Base-by-base conservation (phyloP, 192 early-diverging fungal genomes). In the Podila clonocystis region DNA sequence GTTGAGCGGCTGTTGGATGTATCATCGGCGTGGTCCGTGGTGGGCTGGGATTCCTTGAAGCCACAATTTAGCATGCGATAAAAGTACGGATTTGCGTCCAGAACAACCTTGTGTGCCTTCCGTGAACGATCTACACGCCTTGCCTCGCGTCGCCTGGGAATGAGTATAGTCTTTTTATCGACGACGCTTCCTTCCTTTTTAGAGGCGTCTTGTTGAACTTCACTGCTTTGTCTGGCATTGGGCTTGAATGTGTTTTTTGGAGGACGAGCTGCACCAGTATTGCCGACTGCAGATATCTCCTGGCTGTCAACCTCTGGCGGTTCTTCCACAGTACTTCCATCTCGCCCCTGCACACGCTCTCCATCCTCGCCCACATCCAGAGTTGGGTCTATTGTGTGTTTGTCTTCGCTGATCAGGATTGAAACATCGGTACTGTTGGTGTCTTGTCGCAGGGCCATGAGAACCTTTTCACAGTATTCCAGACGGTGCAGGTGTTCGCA, bases 31-130 rank as follows among this genome's bases (percentile, higher is more conserved):
- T 15, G 6, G 34, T 50, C 22, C 50, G 1, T 52, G 50, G 50
- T 52, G 19, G 13, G 58, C 22, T 65, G 77, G 8, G 59, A 65
- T 34, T 80, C 77, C 45, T 57, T 36, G 26, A 73, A 80, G 2
- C 45, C 31, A 1, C 65, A 65, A 34, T 65, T 80, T 19, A 80
- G 48, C 77, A 80, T 80, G 0, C 77, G 70, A 5, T 52, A 29
- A 52, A 80, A 80, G 29, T 68, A 80, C 17, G 70, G 58, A 5
- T 30, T 68, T 11, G 62, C 11, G 8, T 80, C 70, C 17, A 80
- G 66, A 31, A 80, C 49, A 8, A 49, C 59, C 58, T 80, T 80
- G 45, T 80, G 77, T 2, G 77, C 77, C 62, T 36, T 19, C 15
- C 72, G 71, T 24, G 38, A 29, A 6, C 50, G 50, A n/a, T 17